Conservation (phyloP, 139 green algal species). For the Bryopsis sp. region DNA sequence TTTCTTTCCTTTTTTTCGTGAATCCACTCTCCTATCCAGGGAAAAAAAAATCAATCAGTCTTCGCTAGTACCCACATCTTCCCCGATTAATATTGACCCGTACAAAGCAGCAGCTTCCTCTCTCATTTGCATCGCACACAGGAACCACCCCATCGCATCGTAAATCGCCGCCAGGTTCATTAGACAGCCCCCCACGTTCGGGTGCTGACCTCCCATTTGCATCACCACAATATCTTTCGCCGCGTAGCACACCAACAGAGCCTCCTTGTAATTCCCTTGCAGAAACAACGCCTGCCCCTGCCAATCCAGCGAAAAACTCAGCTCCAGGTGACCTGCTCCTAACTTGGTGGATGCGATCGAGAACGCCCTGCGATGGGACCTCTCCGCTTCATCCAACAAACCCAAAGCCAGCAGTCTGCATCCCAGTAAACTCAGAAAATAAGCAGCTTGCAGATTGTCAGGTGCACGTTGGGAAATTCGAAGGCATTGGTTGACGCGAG, state of each 20-base stretch:
- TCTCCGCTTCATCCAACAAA: not conserved
- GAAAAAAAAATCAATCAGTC: too few species aligned
- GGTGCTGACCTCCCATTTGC: not conserved
- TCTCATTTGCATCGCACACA: constrained; percentile 4
- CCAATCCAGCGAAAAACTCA: constrained; percentile 12
- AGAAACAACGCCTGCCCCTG: not conserved
- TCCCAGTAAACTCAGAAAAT: constrained; percentile 6
- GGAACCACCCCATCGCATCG: constrained; percentile 14
- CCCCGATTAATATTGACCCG: too few species aligned
- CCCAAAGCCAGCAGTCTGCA: not conserved
- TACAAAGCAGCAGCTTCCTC: not conserved
- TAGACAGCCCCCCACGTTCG: constrained; percentile 1
- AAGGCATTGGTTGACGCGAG: not conserved
- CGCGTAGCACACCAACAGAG: constrained; percentile 9
- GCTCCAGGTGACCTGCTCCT: not conserved
- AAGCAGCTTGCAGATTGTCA: constrained; percentile 13
- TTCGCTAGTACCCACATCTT: too few species aligned
- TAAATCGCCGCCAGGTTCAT: constrained; percentile 15
- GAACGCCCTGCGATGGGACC: not conserved
- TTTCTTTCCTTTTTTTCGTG: too few species aligned
- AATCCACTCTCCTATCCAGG: too few species aligned
- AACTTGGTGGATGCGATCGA: not conserved
- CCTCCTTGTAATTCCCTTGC: constrained; percentile 19
- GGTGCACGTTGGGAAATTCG: not conserved
- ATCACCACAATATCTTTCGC: not conserved